Percentiles rank a stretch among this genome's conserved stretches.
phyloP scores from a whole-genome alignment of 441 rosid genomes.

The Hura crepitans region DNA sequence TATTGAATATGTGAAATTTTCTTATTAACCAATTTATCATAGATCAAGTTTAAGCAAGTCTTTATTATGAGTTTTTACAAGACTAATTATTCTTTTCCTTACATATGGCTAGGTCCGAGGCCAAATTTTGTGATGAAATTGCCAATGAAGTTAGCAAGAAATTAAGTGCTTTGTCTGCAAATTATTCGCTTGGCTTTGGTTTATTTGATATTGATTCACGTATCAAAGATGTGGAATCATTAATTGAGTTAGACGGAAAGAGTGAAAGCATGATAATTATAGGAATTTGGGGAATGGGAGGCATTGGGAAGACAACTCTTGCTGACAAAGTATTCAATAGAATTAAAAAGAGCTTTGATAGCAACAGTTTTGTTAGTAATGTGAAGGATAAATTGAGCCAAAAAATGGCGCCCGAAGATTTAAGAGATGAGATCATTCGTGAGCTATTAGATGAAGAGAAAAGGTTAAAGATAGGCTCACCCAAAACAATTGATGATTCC shows the following conservation, averaged over 20 bases:
- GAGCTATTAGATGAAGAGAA: neutral
- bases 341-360: neutral
- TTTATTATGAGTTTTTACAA: too few relatives aligned
- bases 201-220: neutral
- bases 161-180: neutral
- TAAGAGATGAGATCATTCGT: neutral
- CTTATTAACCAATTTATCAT: too few relatives aligned
- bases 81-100: neutral
- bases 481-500: too few relatives aligned
- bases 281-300: slow-evolving; percentile 21
- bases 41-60: too few relatives aligned
- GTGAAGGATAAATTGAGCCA: neutral
- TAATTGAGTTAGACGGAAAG: neutral
- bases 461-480: neutral
- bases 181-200: neutral
- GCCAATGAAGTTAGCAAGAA: neutral
- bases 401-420: too few relatives aligned
- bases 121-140: neutral
- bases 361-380: neutral
- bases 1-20: too few relatives aligned
- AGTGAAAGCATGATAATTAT: neutral
- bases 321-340: neutral
- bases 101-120: neutral
- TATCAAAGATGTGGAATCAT: neutral
- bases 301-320: slow-evolving; percentile 20